phyloP scores from a whole-genome alignment of 441 rosid species.

The Gossypium gossypioides region DNA sequence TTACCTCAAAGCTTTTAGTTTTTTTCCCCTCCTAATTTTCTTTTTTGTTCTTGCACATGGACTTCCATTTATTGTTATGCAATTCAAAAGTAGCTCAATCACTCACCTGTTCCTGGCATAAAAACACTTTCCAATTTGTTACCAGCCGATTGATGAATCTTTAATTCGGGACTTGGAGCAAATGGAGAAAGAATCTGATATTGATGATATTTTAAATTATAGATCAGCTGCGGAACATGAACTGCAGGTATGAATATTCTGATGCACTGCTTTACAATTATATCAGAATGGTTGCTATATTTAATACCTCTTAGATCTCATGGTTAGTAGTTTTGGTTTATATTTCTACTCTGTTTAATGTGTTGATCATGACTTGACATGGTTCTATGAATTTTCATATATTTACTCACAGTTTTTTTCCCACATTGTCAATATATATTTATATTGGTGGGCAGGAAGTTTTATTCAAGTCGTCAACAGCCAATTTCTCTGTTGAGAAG shows the following conservation, averaged over 20 bases:
- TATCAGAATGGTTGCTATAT: constrained; percentile 7
- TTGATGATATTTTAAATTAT: constrained; percentile 74
- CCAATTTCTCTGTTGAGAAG: constrained; percentile 35
- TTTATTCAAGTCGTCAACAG: constrained; percentile 29
- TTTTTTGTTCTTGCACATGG: background rate
- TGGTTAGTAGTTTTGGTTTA: background rate
- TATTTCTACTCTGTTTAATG: background rate
- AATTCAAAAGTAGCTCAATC: constrained; percentile 3
- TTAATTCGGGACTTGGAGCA: constrained; percentile 67
- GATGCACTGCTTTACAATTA: constrained; percentile 9
- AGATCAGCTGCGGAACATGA: constrained; percentile 81
- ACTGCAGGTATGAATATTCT: constrained; percentile 57
- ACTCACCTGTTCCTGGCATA: constrained; percentile 1
- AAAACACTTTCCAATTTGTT: constrained; percentile 4
- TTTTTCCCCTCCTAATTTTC: background rate
- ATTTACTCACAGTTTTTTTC: background rate
- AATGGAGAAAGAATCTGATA: constrained; percentile 82
- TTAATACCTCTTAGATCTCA: background rate
- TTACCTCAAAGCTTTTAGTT: background rate
- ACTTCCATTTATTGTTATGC: background rate
- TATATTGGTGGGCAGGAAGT: constrained; percentile 41
- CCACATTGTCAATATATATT: constrained; percentile 10
- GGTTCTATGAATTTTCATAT: background rate
- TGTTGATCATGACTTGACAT: constrained; percentile 11
- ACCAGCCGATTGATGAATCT: constrained; percentile 57